These are phyloP conservation scores for Immersiella caudata DNA, from an alignment of 495 filamentous ascomycete species.

Conservation along the genomic window DNA sequence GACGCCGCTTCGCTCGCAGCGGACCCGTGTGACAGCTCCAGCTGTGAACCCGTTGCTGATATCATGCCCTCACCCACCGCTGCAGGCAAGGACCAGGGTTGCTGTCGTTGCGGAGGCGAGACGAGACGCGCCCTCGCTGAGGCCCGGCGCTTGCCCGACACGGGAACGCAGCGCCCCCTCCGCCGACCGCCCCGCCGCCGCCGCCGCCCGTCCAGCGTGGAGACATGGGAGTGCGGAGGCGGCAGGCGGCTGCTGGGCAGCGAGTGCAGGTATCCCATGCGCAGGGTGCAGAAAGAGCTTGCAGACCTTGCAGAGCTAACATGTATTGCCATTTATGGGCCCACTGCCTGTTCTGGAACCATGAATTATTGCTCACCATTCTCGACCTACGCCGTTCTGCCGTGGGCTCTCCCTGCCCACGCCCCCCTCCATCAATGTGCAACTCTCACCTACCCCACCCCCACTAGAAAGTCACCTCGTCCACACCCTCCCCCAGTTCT, in stretches of 20 bases:
- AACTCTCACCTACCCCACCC: background rate
- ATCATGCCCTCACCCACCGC: constrained; percentile 15
- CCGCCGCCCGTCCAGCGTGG: constrained; percentile 8
- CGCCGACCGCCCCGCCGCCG: constrained; percentile 2
- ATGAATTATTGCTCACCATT: constrained; percentile 10
- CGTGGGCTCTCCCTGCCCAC: constrained; percentile 5
- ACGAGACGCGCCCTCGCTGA: background rate
- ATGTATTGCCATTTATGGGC: constrained; percentile 18
- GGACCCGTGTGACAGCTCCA: constrained; percentile 9
- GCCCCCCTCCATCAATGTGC: background rate
- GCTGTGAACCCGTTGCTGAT: constrained; percentile 17
- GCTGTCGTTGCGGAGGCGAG: background rate
- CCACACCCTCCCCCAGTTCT: constrained; percentile 10
- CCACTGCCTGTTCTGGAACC: constrained; percentile 19
- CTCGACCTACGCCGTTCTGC: constrained; percentile 1
- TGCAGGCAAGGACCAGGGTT: constrained; percentile 13
- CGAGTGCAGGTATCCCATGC: background rate
- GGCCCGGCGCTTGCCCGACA: constrained; percentile 21
- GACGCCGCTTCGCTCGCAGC: background rate
- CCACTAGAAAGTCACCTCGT: background rate
- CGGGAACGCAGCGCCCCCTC: constrained; percentile 8
- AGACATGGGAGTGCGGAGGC: background rate
- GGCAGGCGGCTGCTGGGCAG: background rate
- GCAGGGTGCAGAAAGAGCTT: background rate
- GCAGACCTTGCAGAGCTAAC: background rate